Base-by-base conservation (phyloP, 306 rosid species). In the Pterocarpus santalinus region DNA sequence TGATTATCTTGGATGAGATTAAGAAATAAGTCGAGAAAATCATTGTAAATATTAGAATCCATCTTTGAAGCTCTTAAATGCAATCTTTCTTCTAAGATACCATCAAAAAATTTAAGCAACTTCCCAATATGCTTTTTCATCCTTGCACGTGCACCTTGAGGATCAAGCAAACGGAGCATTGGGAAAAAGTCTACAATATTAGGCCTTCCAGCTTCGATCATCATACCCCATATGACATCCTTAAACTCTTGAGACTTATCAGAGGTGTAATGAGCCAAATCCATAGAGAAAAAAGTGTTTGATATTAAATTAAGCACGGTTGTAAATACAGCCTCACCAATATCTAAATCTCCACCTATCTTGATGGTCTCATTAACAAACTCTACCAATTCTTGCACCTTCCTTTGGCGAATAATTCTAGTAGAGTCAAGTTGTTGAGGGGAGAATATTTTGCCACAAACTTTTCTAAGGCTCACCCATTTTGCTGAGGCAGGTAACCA, bases 151-250 rank as follows among this genome's bases (percentile, higher is more conserved):
- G 30, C 47, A 52, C 86, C 75, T 61, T 85, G 84, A 51, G 82
- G 88, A 4, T 87, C 90, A 65, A 87, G 5, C 57, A 3, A 2
- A 47, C 47, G 33, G 55, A 84, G 73, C 22, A 86, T 17, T n/a
- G 86, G 86, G 32, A 87, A 87, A 3, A 62, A 78, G 47, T 87
- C 88, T 1, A 76, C 86, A 81, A 84, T 17, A 80, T 87, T 87
- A 2, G 88, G 86, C 56, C 61, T 84, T 35, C 86, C 90, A 13
- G 28, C 47, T 15, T 79, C 87, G 51, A 69, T 80, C 65, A 66
- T n/a, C 1, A 86, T 33, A 11, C 33, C 4, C 80, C 85, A 36
- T 3, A 65, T 46, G n/a, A 68, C 10, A 55, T 83, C 78, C 78
- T 65, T 83, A 34, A 83, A 72, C 73, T 76, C 85, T 70, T 46